A percentile compares a stretch with the other conserved stretches of the same genome.
Evolutionary conservation across 2,329 filamentous ascomycete species (phyloP).

Genomic region (Proliferodiscus dingleyae): DNA sequence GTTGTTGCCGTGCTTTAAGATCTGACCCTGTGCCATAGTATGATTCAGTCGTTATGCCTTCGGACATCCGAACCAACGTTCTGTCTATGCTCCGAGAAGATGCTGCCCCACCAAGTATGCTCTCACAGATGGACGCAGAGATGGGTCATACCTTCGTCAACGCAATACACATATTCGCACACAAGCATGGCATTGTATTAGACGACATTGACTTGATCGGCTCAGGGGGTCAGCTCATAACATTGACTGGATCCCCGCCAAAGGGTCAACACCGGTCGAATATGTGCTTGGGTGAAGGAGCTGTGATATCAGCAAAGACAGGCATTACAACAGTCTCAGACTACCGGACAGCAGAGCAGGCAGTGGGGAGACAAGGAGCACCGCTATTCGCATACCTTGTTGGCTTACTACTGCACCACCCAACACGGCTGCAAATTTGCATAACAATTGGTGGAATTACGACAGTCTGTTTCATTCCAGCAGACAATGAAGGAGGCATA

Average conservation of each 20-base stretch:
- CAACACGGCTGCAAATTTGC: conserved; percentile 29
- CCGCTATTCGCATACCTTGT: conserved; percentile 30
- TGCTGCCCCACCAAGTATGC: conserved; percentile 30
- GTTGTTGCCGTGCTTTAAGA: neutral
- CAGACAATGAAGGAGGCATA: conserved; percentile 29
- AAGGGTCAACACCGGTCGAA: conserved; percentile 30
- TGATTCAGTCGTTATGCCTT: conserved; percentile 32
- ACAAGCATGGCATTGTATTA: conserved; percentile 28
- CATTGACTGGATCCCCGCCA: conserved; percentile 26
- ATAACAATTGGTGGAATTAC: conserved; percentile 30
- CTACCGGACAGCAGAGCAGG: conserved; percentile 32
- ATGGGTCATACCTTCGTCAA: conserved; percentile 31
- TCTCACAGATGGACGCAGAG: conserved; percentile 32
- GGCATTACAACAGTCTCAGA: conserved; percentile 32
- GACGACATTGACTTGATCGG: conserved; percentile 32
- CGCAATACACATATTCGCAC: conserved; percentile 30
- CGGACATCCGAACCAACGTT: conserved; percentile 31
- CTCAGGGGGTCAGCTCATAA: conserved; percentile 29
- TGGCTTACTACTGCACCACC: conserved; percentile 29
- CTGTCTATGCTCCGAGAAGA: conserved; percentile 31
- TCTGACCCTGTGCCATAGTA: conserved; percentile 21
- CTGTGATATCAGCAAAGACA: conserved; percentile 32
- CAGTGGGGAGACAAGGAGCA: conserved; percentile 31
- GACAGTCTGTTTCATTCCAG: conserved; percentile 29
- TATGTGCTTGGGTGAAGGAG: conserved; percentile 32